A percentile compares a stretch with the other conserved stretches of the same genome.
These are phyloP conservation scores for Dictyostelium purpureum DNA, from an alignment of 78 protist genomes.

Conservation along the genomic window DNA sequence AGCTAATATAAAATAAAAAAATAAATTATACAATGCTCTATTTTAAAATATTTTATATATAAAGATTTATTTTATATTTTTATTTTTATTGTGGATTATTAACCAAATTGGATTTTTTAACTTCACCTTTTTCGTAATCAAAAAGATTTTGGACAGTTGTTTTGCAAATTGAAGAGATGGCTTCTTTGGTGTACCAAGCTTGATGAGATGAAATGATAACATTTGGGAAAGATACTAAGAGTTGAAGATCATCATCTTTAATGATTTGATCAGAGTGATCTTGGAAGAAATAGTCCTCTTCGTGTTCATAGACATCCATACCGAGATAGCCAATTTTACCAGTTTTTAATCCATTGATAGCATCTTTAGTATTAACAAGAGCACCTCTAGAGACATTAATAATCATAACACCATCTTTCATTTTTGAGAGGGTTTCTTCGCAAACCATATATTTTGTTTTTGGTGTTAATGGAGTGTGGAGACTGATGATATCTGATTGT, in stretches of 20 bases:
- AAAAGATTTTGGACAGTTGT: slow-evolving; percentile 60
- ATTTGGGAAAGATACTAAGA: slow-evolving; percentile 73
- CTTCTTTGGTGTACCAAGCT: slow-evolving; percentile 92
- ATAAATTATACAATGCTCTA: too few relatives aligned
- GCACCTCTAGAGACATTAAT: slow-evolving; percentile 93
- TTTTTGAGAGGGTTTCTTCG: slow-evolving; percentile 53
- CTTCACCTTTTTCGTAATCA: background rate
- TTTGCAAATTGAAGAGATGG: slow-evolving; percentile 85
- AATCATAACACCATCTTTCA: slow-evolving; percentile 88
- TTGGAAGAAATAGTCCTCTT: slow-evolving; percentile 84
- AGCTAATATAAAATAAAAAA: too few relatives aligned
- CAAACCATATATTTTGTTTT: slow-evolving; percentile 85
- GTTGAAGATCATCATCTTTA: slow-evolving; percentile 80
- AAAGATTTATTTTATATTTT: background rate
- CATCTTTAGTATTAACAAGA: slow-evolving; percentile 84
- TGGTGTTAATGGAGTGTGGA: slow-evolving; percentile 83
- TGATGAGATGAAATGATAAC: slow-evolving; percentile 90
- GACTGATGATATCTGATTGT: slow-evolving; percentile 83
- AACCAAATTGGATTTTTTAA: slow-evolving; percentile 1
- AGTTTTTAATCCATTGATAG: slow-evolving; percentile 77
- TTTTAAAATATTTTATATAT: too few relatives aligned
- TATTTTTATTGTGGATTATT: slow-evolving; percentile 4
- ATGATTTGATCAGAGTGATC: slow-evolving; percentile 67
- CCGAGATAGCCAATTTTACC: slow-evolving; percentile 85
- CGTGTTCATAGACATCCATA: slow-evolving; percentile 93